Evolutionary conservation across 192 early-diverging fungal genomes (phyloP).

Genomic region (Allomyces javanicus): DNA sequence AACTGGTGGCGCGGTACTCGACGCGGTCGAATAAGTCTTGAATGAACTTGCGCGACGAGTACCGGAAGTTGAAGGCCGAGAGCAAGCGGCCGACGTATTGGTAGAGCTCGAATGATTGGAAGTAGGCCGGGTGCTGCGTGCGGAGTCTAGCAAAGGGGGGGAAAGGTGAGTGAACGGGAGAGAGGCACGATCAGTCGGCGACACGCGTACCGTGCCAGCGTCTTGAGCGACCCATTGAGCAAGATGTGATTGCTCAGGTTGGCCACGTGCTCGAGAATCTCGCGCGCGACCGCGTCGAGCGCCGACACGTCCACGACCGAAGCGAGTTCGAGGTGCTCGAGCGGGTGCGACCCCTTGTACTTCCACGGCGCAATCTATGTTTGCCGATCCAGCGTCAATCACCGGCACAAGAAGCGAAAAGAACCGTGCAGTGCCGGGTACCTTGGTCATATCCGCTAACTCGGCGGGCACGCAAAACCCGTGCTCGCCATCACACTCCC

Average conservation of each 20-base stretch:
- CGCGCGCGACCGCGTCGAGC: conserved; percentile 28
- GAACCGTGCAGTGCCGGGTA: conserved; percentile 13
- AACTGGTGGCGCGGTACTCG: too few species aligned
- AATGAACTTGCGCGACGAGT: neutral
- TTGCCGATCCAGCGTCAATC: neutral
- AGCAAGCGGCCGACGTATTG: neutral
- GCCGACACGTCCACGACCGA: conserved; percentile 17
- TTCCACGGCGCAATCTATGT: conserved; percentile 18
- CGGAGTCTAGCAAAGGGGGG: neutral
- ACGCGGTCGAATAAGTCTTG: neutral
- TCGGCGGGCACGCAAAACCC: conserved; percentile 49
- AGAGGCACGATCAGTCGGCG: neutral
- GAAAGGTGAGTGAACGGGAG: neutral
- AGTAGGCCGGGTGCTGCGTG: neutral
- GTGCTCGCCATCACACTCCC: conserved; percentile 38
- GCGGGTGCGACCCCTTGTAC: conserved; percentile 20
- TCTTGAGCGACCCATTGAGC: conserved; percentile 52
- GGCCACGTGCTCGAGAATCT: conserved; percentile 48
- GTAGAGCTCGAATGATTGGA: neutral
- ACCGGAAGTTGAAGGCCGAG: neutral
- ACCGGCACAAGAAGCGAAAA: neutral
- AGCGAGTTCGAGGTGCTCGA: neutral
- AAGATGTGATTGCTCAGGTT: conserved; percentile 69
- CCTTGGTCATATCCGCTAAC: conserved; percentile 33
- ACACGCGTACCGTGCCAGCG: conserved; percentile 29